Evolutionary conservation across 1,284 basidiomycete species (phyloP), one percentile per base, ranked within the genome.

Genomic region (Ustilago cynodontis): DNA sequence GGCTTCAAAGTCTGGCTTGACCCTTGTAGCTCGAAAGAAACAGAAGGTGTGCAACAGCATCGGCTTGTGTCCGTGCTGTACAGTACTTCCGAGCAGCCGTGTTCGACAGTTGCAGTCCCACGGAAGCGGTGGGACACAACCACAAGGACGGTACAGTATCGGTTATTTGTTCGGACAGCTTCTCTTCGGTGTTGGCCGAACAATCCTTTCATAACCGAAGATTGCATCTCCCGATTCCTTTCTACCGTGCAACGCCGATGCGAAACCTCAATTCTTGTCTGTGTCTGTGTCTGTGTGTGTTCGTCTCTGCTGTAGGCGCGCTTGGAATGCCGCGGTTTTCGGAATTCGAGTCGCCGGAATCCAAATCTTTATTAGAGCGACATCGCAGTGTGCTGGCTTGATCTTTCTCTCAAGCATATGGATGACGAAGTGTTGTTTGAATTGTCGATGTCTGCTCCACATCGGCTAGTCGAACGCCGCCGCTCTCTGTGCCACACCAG

Each of bases 381-480:
- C 29, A 51, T 51, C 49, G 49, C 29, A 51, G n/a, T 28, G 24
- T 51, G 29, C 49, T 51, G 49, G 14, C 22, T 28, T 49, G 18
- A 18, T 7, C 22, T 11, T 41, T 41, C n/a, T 7, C 31, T 11
- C 6, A 33, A 11, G 31, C 6, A 33, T 33, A n/a, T 45, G 43
- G 22, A 45, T 45, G 43, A 45, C 43, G 43, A 51, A 51, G 26
- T 16, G 35, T 37, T 37, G 31, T 5, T 33, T 33, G 11, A 33
- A 33, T 33, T n/a, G 22, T 20, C 51, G 51, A 53, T 53, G 51
- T 18, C 10, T 56, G 54, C 59, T 61, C 51, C 43, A 60, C 35
- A 47, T 62, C 52, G 60, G 60, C 60, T 54, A 55, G 54, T 28
- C 64, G 28, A 60, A 65, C 20, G 52, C 63, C 63, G 63, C 20